These are phyloP conservation scores for Diospyros kaki DNA, from an alignment of 148 eudicot genomes.

Conservation along the genomic window DNA sequence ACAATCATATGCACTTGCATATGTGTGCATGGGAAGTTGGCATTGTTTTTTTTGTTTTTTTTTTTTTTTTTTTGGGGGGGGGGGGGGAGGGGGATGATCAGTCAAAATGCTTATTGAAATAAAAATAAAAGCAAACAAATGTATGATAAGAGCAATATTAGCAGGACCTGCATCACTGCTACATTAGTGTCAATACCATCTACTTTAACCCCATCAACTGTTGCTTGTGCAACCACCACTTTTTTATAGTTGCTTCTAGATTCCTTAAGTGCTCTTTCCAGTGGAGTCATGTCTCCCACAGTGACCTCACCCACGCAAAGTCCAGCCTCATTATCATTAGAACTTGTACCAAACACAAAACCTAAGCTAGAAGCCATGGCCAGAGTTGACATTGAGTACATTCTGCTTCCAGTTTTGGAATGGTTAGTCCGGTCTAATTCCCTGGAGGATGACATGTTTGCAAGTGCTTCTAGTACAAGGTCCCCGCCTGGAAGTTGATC, in stretches of 20 bases:
- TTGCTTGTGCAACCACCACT: conserved; percentile 70
- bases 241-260: conserved; percentile 75
- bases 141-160: neutral
- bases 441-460: conserved; percentile 57
- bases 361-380: conserved; percentile 73
- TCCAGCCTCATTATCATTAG: conserved; percentile 30
- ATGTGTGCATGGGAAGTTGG: too few relatives aligned
- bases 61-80: too few relatives aligned
- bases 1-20: neutral
- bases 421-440: conserved; percentile 45
- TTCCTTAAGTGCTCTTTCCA: conserved; percentile 82
- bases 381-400: conserved; percentile 66
- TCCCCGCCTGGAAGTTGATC: conserved; percentile 96
- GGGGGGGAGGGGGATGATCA: neutral
- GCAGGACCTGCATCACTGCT: conserved; percentile 81
- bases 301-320: conserved; percentile 75
- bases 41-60: too few relatives aligned
- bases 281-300: conserved; percentile 72
- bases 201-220: conserved; percentile 90
- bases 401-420: conserved; percentile 38
- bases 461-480: conserved; percentile 71
- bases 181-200: conserved; percentile 91
- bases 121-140: neutral
- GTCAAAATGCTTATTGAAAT: neutral
- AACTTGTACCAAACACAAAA: conserved; percentile 49